Conservation (phyloP, 1,139 yeast genomes). For the Debaryomyces nepalensis region DNA sequence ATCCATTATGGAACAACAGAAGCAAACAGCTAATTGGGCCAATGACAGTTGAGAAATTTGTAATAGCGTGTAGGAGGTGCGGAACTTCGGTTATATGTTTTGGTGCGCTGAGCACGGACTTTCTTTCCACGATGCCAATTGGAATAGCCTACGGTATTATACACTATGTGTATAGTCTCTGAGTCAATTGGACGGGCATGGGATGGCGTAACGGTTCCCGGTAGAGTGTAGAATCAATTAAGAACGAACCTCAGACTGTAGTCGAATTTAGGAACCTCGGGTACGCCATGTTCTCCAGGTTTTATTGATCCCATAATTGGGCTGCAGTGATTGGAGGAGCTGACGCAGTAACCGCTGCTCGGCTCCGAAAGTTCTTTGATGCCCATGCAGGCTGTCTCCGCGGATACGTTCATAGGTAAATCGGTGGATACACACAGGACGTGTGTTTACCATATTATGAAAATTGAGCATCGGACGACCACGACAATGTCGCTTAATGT, state of each 20-base stretch:
- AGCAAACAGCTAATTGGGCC: constrained; percentile 16
- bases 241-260: too few species aligned
- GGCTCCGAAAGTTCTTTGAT: neutral
- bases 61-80: constrained; percentile 19
- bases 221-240: too few species aligned
- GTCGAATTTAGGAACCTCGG: constrained; percentile 9
- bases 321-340: constrained; percentile 15
- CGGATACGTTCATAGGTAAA: too few species aligned
- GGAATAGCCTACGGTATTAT: neutral
- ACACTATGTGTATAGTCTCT: neutral
- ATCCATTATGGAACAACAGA: constrained; percentile 12
- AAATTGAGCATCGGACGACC: too few species aligned
- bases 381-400: neutral
- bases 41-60: constrained; percentile 24
- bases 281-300: constrained; percentile 19
- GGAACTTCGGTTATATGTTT: constrained; percentile 2
- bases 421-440: too few species aligned
- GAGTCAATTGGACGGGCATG: neutral
- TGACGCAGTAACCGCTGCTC: constrained; percentile 18
- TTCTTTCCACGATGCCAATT: neutral
- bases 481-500: too few species aligned
- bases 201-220: too few species aligned
- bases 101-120: neutral
- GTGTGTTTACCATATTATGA: too few species aligned
- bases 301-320: constrained; percentile 16